A percentile compares a stretch with the other conserved stretches of the same genome.
phyloP scores from a whole-genome alignment of 352 stramenopile species.

The Phytophthora chlamydospora region DNA sequence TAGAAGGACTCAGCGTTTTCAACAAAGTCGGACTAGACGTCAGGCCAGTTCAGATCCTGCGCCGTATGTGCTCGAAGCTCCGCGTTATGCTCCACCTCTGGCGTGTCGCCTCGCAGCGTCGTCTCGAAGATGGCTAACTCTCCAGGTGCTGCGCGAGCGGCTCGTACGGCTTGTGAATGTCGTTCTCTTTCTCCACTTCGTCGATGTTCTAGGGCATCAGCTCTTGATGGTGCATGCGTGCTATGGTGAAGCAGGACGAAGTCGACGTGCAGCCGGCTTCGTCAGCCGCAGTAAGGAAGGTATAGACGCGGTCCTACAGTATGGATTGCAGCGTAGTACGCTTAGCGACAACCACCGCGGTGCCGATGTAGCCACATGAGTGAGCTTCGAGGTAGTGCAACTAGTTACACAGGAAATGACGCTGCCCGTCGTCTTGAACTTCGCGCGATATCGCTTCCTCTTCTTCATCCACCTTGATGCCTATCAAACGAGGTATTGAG shows the following conservation, averaged over 20 bases:
- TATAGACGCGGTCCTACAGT: too few species aligned
- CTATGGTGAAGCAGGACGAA: slow-evolving; percentile 5
- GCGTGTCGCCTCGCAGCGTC: slow-evolving; percentile 33
- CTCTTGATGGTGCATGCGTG: background rate
- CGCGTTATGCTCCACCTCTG: slow-evolving; percentile 14
- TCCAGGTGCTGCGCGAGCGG: slow-evolving; percentile 31
- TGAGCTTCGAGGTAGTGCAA: too few species aligned
- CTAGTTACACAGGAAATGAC: too few species aligned
- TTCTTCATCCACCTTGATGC: too few species aligned
- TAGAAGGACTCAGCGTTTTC: slow-evolving; percentile 50
- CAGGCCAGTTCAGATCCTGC: slow-evolving; percentile 22
- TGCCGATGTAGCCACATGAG: too few species aligned
- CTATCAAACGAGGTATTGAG: too few species aligned
- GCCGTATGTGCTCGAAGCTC: slow-evolving; percentile 13
- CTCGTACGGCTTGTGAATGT: slow-evolving; percentile 37
- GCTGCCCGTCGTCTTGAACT: too few species aligned
- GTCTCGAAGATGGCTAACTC: slow-evolving; percentile 42
- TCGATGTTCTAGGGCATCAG: slow-evolving; percentile 29
- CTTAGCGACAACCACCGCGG: too few species aligned
- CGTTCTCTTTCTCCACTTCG: slow-evolving; percentile 33
- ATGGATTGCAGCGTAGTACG: too few species aligned
- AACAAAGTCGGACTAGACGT: slow-evolving; percentile 45
- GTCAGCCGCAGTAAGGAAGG: too few species aligned
- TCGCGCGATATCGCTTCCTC: too few species aligned
- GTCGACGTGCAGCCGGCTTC: slow-evolving; percentile 10